phyloP scores from a whole-genome alignment of 2,329 filamentous ascomycete species.

The Pseudocercospora cruenta region DNA sequence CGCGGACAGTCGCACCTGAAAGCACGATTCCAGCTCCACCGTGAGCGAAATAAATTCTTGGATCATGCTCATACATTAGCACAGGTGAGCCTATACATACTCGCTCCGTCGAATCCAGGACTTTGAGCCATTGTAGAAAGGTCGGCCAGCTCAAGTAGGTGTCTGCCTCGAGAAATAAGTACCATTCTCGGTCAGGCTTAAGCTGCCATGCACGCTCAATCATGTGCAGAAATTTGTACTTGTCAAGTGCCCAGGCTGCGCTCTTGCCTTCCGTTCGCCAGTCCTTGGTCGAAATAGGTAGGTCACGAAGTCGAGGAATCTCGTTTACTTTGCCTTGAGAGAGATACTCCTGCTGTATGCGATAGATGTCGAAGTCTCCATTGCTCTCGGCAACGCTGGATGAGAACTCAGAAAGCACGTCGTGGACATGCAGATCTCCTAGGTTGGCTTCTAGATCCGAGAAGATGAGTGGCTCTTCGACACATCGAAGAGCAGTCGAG shows the following conservation, averaged over 20 bases:
- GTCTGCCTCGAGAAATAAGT: conserved; percentile 62
- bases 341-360: conserved; percentile 26
- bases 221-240: conserved; percentile 59
- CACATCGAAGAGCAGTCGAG: conserved; percentile 56
- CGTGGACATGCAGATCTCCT: conserved; percentile 39
- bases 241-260: conserved; percentile 55
- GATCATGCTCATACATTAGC: conserved; percentile 41
- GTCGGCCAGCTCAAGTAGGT: conserved; percentile 60
- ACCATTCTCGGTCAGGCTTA: conserved; percentile 53
- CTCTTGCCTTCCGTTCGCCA: conserved; percentile 23
- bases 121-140: conserved; percentile 55
- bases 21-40: conserved; percentile 30
- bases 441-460: conserved; percentile 53
- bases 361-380: conserved; percentile 32
- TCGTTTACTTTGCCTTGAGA: conserved; percentile 23
- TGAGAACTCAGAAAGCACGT: conserved; percentile 33
- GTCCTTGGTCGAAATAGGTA: conserved; percentile 17
- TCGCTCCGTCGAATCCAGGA: conserved; percentile 45
- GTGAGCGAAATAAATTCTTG: conserved; percentile 22
- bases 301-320: conserved; percentile 17
- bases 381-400: conserved; percentile 18
- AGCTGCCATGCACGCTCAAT: conserved; percentile 48
- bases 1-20: conserved; percentile 25
- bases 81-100: conserved; percentile 57
- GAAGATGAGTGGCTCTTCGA: conserved; percentile 50